A percentile compares a stretch with the other conserved stretches of the same genome.
Evolutionary conservation across 208 protist genomes (phyloP).

Genomic region (Leishmania tarentolae): DNA sequence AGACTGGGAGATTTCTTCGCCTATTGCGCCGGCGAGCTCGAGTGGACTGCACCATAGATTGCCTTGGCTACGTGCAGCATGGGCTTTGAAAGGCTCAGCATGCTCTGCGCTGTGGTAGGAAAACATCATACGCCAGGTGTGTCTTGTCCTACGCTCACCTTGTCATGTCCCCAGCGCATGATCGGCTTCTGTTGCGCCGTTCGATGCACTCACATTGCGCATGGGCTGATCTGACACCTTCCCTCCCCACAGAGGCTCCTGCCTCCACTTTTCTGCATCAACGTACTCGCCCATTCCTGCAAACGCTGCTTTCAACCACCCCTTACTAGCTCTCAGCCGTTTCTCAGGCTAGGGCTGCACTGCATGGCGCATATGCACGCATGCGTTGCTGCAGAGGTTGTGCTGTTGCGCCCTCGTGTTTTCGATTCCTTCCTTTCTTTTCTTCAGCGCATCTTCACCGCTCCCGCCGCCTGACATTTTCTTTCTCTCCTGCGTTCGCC

Average conservation of each 20-base stretch:
- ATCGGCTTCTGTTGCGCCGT: background rate
- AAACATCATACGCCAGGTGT: background rate
- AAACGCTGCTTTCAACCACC: background rate
- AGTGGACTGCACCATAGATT: background rate
- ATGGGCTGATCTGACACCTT: background rate
- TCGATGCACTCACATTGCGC: background rate
- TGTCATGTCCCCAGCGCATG: background rate
- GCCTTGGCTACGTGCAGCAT: background rate
- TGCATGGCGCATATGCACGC: no score
- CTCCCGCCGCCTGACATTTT: no score
- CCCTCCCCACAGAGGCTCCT: background rate
- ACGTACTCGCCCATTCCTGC: background rate
- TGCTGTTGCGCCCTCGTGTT: background rate
- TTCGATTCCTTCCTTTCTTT: background rate
- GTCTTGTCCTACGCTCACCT: background rate
- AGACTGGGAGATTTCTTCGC: background rate
- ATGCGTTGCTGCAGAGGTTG: no score
- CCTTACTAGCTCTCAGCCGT: background rate
- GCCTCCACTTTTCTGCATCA: background rate
- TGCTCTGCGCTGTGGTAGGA: background rate
- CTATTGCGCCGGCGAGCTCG: background rate
- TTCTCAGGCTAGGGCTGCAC: background rate
- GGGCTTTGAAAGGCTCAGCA: background rate
- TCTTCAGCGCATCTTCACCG: no score
- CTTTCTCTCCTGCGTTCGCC: background rate